These are phyloP conservation scores for Puccinia polysora DNA, from an alignment of 1,284 basidiomycete genomes.

Conservation along the genomic window DNA sequence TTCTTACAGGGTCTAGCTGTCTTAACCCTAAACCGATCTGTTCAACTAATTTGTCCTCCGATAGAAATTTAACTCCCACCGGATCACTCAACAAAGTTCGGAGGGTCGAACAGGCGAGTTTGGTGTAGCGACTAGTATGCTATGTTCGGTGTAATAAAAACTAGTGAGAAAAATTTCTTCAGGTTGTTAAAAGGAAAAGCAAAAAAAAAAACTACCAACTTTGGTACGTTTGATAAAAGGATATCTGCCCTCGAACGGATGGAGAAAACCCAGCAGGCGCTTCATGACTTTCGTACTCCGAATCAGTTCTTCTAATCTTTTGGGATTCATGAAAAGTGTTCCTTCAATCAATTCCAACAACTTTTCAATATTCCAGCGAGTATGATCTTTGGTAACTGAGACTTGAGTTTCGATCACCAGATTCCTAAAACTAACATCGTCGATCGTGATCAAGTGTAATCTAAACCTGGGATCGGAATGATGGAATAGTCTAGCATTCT, in stretches of 20 bases:
- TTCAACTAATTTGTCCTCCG: slow-evolving; percentile 78
- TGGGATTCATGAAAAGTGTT: slow-evolving; percentile 73
- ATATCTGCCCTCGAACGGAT: slow-evolving; percentile 81
- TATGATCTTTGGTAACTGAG: slow-evolving; percentile 78
- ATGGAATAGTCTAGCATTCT: slow-evolving; percentile 59
- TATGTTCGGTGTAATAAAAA: slow-evolving; percentile 52
- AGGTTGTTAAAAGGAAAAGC: not conserved
- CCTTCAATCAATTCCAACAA: slow-evolving; percentile 87
- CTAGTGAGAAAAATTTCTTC: not conserved
- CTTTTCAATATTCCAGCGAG: slow-evolving; percentile 86
- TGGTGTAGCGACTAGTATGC: slow-evolving; percentile 61
- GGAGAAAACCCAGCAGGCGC: slow-evolving; percentile 82
- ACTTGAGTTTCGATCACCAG: slow-evolving; percentile 59
- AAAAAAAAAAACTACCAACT: slow-evolving; percentile 55
- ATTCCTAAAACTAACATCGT: slow-evolving; percentile 51
- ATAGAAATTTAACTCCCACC: slow-evolving; percentile 77
- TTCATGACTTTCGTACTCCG: slow-evolving; percentile 81
- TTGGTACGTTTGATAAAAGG: slow-evolving; percentile 71
- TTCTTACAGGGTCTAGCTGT: slow-evolving; percentile 79
- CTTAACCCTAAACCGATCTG: slow-evolving; percentile 84
- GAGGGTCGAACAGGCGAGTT: slow-evolving; percentile 72
- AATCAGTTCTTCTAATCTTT: slow-evolving; percentile 92
- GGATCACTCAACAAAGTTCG: slow-evolving; percentile 74
- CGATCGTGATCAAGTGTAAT: slow-evolving; percentile 55
- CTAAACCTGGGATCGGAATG: slow-evolving; percentile 74